Conservation (phyloP, 169 alveolate genomes). For the Ichthyophthirius multifiliis region DNA sequence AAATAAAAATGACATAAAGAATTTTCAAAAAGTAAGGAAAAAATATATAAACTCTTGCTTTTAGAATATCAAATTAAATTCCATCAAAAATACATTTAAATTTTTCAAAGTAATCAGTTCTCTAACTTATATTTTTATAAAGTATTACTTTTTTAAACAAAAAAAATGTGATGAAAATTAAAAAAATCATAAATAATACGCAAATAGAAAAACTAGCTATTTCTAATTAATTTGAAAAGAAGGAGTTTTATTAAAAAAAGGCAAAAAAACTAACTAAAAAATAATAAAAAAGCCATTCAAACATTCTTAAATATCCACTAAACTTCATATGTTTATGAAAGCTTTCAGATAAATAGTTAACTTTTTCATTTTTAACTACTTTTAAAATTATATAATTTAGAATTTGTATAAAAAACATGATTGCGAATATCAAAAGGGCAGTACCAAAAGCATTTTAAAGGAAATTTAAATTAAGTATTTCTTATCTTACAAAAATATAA, state of each 20-base stretch:
- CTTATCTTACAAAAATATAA: not conserved
- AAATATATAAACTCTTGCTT: not conserved
- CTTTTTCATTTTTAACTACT: not conserved
- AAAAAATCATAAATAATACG: not conserved
- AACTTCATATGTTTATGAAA: not conserved
- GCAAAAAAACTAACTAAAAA: not conserved
- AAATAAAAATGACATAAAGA: not conserved
- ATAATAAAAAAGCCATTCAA: not conserved
- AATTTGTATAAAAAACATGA: not conserved
- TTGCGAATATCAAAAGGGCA: not conserved
- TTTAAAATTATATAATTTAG: not conserved
- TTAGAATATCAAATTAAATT: not conserved
- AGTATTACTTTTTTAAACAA: not conserved
- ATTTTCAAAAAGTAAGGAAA: not conserved
- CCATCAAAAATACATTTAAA: not conserved
- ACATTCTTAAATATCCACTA: not conserved
- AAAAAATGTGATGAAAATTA: not conserved
- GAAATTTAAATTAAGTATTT: not conserved
- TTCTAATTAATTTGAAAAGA: not conserved
- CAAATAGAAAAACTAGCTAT: not conserved
- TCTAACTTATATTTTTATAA: not conserved
- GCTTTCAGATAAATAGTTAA: too few species aligned
- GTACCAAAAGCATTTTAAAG: not conserved
- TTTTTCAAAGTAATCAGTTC: slow-evolving; percentile 5
- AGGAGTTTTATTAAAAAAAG: not conserved